Evolutionary conservation across 345 rosid species (phyloP), one percentile per base, ranked within the genome.

Genomic region (Salix suchowensis): DNA sequence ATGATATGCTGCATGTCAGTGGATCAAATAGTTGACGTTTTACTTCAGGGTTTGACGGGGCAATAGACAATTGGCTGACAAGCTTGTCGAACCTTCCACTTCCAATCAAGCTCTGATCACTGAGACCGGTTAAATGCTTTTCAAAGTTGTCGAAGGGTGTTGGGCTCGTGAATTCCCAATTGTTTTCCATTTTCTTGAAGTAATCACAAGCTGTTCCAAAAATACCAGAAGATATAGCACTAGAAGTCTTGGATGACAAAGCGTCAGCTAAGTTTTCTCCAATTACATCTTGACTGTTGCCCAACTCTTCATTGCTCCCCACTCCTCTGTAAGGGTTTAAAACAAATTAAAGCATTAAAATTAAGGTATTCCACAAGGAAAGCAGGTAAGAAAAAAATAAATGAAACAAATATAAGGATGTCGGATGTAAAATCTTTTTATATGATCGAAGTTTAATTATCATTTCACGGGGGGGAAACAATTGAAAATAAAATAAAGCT

Each of bases 31-130:
- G 23, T 18, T 77, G 79, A 64, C 67, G 79, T 34, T 74, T 71
- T 69, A 86, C 76, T 77, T 89, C 86, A 2, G 85, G 82, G 78
- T 86, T 85, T 0, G 94, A 92, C 8, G 92, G 94, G 2, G 92
- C 94, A 65, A 91, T 89, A 1, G 91, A 88, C 94, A 92, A 91
- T 82, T 89, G 87, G 80, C 84, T 84, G 71, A 88, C 92, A 60
- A 86, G 65, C 84, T 85, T 90, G 72, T 83, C 84, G 19, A 88
- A 52, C 72, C 92, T 81, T 75, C 84, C 87, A 28, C 68, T 61
- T 67, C 83, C 85, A 1, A 76, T 50, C 44, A 67, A 74, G 79
- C 60, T 71, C 18, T 34, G 37, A 34, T 72, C 72, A 37, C 18
- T 73, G 48, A 21, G 70, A 48, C 79, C 82, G 50, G 75, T 82